A percentile compares a stretch with the other conserved stretches of the same genome.
Evolutionary conservation across 257 asterid genomes (phyloP).

Genomic region (Scutellaria baicalensis): DNA sequence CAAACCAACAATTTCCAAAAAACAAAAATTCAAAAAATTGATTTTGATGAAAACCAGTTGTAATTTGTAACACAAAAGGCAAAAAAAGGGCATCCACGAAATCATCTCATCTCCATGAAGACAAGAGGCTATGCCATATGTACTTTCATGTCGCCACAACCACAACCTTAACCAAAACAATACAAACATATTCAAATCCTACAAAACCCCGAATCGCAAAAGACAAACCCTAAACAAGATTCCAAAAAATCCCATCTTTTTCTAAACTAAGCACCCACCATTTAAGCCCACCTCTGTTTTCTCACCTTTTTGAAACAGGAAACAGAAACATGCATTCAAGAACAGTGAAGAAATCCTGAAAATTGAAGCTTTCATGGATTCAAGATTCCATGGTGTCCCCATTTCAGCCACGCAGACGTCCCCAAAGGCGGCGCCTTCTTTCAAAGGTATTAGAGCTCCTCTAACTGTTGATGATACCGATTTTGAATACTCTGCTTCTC

Average conservation of each 20-base stretch:
- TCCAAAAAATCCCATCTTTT: constrained; percentile 15
- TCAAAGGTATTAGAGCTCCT: constrained; percentile 88
- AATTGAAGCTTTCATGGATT: constrained; percentile 38
- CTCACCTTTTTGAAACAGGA: constrained; percentile 8
- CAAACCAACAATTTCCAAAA: too few relatives aligned
- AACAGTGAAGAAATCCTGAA: not conserved
- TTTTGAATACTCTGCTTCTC: constrained; percentile 38
- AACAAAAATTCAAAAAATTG: not conserved
- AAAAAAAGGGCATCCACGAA: constrained; percentile 11
- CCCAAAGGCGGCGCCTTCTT: constrained; percentile 36
- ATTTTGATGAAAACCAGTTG: not conserved
- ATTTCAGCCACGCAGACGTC: constrained; percentile 40
- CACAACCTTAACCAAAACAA: constrained; percentile 22
- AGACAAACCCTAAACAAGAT: constrained; percentile 27
- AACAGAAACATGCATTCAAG: constrained; percentile 13
- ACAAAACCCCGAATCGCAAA: constrained; percentile 5
- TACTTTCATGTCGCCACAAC: constrained; percentile 13
- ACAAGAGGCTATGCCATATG: not conserved
- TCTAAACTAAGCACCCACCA: not conserved
- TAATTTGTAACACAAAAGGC: not conserved
- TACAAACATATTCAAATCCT: constrained; percentile 16
- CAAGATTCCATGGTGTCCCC: constrained; percentile 46
- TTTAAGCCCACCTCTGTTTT: constrained; percentile 4
- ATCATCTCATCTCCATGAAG: not conserved
- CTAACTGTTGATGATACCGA: constrained; percentile 79